Conservation (phyloP, 257 asterid species). For the Mitragyna speciosa region DNA sequence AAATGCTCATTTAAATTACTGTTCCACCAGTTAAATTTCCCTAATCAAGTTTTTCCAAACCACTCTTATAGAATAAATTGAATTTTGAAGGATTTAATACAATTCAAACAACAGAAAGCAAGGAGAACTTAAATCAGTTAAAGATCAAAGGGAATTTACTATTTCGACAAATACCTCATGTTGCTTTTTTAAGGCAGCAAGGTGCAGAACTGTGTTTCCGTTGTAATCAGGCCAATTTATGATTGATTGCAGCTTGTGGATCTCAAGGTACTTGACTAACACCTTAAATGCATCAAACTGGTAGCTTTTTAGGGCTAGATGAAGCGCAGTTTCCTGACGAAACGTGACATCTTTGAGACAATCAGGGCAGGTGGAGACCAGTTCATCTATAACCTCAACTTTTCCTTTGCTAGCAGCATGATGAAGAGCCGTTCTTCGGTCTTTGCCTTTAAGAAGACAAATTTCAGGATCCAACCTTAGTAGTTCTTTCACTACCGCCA, state of each 20-base stretch:
- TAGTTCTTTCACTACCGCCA: background rate
- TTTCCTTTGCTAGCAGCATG: slow-evolving; percentile 5
- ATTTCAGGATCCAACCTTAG: background rate
- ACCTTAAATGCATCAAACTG: slow-evolving; percentile 30
- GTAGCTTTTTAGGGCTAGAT: slow-evolving; percentile 31
- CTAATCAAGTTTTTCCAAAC: too few relatives aligned
- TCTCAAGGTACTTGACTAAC: slow-evolving; percentile 26
- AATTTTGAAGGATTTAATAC: too few relatives aligned
- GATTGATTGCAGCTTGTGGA: background rate
- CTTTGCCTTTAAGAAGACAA: slow-evolving; percentile 13
- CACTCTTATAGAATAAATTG: too few relatives aligned
- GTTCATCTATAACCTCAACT: background rate
- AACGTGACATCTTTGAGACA: slow-evolving; percentile 27
- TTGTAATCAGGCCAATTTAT: slow-evolving; percentile 33
- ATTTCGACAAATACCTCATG: slow-evolving; percentile 8
- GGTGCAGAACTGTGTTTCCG: slow-evolving; percentile 56
- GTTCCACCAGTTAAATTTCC: too few relatives aligned
- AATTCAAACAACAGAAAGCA: too few relatives aligned
- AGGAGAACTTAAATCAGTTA: too few relatives aligned
- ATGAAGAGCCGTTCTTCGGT: slow-evolving; percentile 9
- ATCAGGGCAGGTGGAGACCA: slow-evolving; percentile 6
- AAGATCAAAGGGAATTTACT: too few relatives aligned
- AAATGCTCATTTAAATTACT: too few relatives aligned
- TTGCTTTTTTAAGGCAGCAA: slow-evolving; percentile 35
- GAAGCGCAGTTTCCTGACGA: slow-evolving; percentile 39